Evolutionary conservation across 2,329 filamentous ascomycete species (phyloP), one percentile per base, ranked within the genome.

Genomic region (Claviceps spartinae): DNA sequence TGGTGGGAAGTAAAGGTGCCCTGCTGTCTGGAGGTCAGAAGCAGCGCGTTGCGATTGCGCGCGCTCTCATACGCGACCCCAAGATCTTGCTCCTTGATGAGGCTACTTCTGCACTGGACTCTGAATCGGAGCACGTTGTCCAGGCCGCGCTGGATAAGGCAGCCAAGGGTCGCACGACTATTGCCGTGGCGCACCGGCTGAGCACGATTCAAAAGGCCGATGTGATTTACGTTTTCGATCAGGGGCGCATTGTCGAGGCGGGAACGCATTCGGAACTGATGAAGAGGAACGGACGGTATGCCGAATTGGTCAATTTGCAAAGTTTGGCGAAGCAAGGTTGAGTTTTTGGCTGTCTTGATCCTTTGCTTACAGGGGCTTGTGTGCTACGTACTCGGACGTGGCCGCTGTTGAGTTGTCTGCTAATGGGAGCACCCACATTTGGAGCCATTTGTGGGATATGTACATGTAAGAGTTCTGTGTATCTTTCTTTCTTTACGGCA

Each of bases 151-250:
- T 93, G 16, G 86, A 96, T 66, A 81, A 82, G 56, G 89, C 89
- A 1, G 84, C 88, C 20, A 85, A 86, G 72, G 88, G 83, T 45
- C 79, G 89, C 49, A 95, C 89, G 6, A 97, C 91, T 0, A 93
- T 98, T 56, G 90, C 91, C 1, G 91, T 98, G 1, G 93, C 93
- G 3, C 91, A 98, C 68, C 77, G 93, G 24, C 72, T 98, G 5
- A 88, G 83, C 62, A 96, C 93, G 0, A 96, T 97, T 55, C 89
- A 95, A 65, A 90, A 93, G 65, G 91, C 91, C 0, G 91, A 97
- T 63, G 72, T 91, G 48, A 97, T 97, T 60, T 96, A 94, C 58
- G 91, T 97, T n/a, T 93, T 97, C 64, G 90, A 96, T 66, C 83
- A 87, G 60, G 93, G 91, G 7, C 78, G 81, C 54, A 80, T 97